Percentiles rank a stretch among this genome's conserved stretches.
phyloP scores from a whole-genome alignment of 768 basidiomycete species.

The Mycena venus region DNA sequence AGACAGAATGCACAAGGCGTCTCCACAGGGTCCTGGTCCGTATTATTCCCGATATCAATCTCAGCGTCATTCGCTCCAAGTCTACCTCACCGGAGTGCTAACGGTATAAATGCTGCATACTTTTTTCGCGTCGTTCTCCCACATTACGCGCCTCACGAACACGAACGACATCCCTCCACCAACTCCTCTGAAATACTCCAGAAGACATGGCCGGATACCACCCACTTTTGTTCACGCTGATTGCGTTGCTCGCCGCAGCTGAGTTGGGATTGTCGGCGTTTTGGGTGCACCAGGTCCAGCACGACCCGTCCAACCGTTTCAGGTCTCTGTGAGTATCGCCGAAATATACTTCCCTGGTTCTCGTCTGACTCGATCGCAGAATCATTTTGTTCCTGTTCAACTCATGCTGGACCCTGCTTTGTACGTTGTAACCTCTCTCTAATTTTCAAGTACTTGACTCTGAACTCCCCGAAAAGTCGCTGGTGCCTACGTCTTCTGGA shows the following conservation, averaged over 20 bases:
- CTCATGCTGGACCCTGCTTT: slow-evolving; percentile 65
- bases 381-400: slow-evolving; percentile 56
- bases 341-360: background rate
- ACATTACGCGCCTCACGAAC: background rate
- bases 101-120: background rate
- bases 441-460: no score
- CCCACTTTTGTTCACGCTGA: slow-evolving; percentile 30
- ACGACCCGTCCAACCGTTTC: slow-evolving; percentile 51
- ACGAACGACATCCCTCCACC: background rate
- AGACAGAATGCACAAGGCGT: background rate
- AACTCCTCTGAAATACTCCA: background rate
- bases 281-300: slow-evolving; percentile 60
- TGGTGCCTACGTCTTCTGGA: slow-evolving; percentile 64
- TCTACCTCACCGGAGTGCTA: background rate
- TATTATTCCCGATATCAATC: background rate
- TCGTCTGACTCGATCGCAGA: slow-evolving; percentile 28
- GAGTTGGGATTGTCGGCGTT: slow-evolving; percentile 67
- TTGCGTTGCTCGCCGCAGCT: slow-evolving; percentile 56
- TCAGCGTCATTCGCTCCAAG: background rate
- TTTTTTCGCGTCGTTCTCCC: background rate
- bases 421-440: no score
- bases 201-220: slow-evolving; percentile 29
- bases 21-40: background rate
- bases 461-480: no score
- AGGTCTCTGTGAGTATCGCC: slow-evolving; percentile 18